Conservation (phyloP, 306 rosid species). For the Cucurbita maxima region DNA sequence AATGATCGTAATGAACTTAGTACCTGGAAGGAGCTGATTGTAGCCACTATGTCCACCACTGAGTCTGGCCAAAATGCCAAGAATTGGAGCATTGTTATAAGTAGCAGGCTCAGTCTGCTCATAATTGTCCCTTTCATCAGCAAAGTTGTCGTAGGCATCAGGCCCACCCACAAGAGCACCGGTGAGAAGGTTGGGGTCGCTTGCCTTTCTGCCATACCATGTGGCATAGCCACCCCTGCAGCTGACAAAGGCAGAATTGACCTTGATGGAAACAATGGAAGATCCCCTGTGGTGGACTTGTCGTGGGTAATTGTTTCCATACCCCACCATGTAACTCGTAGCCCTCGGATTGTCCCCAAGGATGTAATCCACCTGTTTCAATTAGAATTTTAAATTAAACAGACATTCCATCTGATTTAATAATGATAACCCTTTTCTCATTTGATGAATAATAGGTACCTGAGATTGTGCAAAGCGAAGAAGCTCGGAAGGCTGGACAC, state of each 20-base stretch:
- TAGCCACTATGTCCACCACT: constrained; percentile 47
- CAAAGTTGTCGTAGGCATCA: constrained; percentile 93
- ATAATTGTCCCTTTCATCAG: constrained; percentile 84
- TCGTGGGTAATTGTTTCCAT: constrained; percentile 77
- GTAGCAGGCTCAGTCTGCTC: constrained; percentile 99
- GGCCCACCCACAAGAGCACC: constrained; percentile 98
- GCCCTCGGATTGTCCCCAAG: constrained; percentile 97
- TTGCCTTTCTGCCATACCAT: constrained; percentile 60
- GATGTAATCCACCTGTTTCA: constrained; percentile 43
- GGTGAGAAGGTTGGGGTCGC: constrained; percentile 69
- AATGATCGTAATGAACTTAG: not conserved
- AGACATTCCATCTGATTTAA: too few relatives aligned
- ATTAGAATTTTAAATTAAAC: too few relatives aligned
- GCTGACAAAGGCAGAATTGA: constrained; percentile 52
- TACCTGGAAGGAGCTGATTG: constrained; percentile 94
- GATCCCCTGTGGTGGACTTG: constrained; percentile 92
- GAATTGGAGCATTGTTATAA: constrained; percentile 93
- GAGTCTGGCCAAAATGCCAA: constrained; percentile 73
- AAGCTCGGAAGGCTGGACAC: constrained; percentile 54
- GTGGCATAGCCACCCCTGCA: constrained; percentile 92
- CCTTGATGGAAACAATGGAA: constrained; percentile 81
- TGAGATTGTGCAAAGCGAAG: constrained; percentile 68
- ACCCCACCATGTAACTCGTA: constrained; percentile 94
- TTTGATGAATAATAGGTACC: constrained; percentile 15
- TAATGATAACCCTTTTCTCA: too few relatives aligned